Evolutionary conservation across 2,329 filamentous ascomycete genomes (phyloP), one percentile per base, ranked within the genome.

Genomic region (Diaporthe caulivora): DNA sequence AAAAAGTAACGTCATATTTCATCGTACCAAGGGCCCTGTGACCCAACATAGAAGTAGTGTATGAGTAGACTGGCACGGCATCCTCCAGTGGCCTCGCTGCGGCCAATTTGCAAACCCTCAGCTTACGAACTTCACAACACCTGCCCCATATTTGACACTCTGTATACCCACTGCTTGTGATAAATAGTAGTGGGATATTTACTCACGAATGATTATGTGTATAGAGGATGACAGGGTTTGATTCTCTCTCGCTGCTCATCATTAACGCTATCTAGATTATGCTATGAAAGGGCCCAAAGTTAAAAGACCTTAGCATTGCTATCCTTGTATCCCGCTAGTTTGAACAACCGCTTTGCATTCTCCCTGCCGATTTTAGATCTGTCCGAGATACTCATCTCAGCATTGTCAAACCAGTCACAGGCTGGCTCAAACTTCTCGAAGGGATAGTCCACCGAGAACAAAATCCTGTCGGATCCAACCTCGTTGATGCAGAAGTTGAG

Each of bases 401-500:
- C 60, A 49, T 31, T 77, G 47, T 77, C 75, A n/a, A 77, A 86
- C 84, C 84, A 86, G 0, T 78, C 79, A 68, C 82, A 85, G 13
- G 82, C 83, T 64, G 86, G 82, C 11, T 81, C 78, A 31, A 86
- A 85, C 1, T 77, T 83, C 82, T 88, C 87, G 69, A 86, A 89
- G 0, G 87, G 87, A 75, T 89, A 88, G 76, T 89, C 87, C 2
- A 89, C 85, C 1, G 83, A 86, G 77, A 88, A 89, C 29, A 89
- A 75, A 47, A 89, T 86, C 0, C 87, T 79, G 64, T 88, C 86
- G 4, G 86, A 80, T 10, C 87, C 84, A 31, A 90, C 80, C 75
- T 88, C 84, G n/a, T 82, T 81, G 29, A 87, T 81, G 60, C 85
- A 86, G 70, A 84, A 89, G 73, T 88, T 82, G 55, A 90, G 79